phyloP scores from a whole-genome alignment of 2,329 filamentous ascomycete genomes.

The Penicillium sp. region DNA sequence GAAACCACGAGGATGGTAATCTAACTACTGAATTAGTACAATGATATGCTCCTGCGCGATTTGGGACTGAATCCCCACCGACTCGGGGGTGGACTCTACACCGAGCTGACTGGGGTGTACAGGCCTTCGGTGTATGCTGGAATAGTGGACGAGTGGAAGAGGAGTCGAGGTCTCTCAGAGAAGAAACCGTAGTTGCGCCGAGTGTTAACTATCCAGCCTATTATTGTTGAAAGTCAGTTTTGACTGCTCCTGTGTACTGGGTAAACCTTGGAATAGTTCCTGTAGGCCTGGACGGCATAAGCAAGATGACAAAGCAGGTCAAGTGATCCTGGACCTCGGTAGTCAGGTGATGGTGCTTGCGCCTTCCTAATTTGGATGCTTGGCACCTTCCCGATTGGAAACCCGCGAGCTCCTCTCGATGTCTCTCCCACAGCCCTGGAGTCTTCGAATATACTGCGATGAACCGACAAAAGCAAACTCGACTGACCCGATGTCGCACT shows the following conservation, averaged over 20 bases:
- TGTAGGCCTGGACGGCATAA: background rate
- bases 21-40: conserved; percentile 21
- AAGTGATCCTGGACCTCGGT: background rate
- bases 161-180: background rate
- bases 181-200: background rate
- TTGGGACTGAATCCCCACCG: conserved; percentile 27
- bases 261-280: no score
- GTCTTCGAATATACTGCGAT: background rate
- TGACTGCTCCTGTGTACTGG: background rate
- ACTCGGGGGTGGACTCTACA: conserved; percentile 19
- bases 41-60: conserved; percentile 27
- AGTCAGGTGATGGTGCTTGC: conserved; percentile 14
- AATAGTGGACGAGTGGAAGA: conserved; percentile 29
- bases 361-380: conserved; percentile 18
- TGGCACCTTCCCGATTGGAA: conserved; percentile 5
- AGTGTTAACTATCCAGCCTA: background rate
- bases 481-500: no score
- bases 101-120: conserved; percentile 26
- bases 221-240: background rate
- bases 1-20: background rate
- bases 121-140: conserved; percentile 25
- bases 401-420: background rate
- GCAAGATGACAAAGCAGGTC: background rate
- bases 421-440: background rate
- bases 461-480: no score